Evolutionary conservation across 371 early-diverging fungal genomes (phyloP), one percentile per base, ranked within the genome.

Genomic region (Mortierella sp.): DNA sequence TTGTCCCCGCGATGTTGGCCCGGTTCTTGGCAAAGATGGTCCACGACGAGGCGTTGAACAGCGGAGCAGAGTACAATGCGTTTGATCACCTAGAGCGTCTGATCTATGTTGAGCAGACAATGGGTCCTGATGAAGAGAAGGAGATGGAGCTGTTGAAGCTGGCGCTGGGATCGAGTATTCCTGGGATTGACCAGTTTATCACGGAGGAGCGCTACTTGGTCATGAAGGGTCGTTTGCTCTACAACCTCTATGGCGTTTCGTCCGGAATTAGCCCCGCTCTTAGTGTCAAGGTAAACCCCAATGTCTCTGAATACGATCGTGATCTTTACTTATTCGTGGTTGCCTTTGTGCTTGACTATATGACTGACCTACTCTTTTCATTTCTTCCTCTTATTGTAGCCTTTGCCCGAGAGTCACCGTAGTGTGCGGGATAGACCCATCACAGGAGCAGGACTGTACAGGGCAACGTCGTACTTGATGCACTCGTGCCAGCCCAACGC

Each of bases 21-120:
- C 86, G 90, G 74, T 94, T 95, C 80, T 87, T 96, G 77, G 89
- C 91, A 26, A 82, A 86, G 50, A 91, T 95, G 90, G 92, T 96
- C 10, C 86, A 91, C 58, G 92, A 93, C 74, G 95, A 96, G 71
- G 66, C 79, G 24, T 24, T 74, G 65, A 79, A 79, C 45, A 63
- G 79, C 9, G 87, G 87, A 48, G 86, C 86, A 26, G 87, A 90
- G 69, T 94, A 91, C 85, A 89, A 88, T 50, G 79, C 88, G 24
- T 93, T 91, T 91, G 97, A 96, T 79, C 96, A 96, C 69, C 86
- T 96, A 45, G 97, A 97, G 79, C 86, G 94, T 66, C 88, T 95
- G 75, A 86, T 89, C 48, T 90, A 92, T 52, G 71, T 92, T n/a
- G 90, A 91, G 48, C 65, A 90, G 11, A 67, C 85, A 13, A 79